A percentile compares a stretch with the other conserved stretches of the same genome.
Conservation (phyloP, 2,329 filamentous ascomycete genomes). For the Phyllosticta citrichinensis region DNA sequence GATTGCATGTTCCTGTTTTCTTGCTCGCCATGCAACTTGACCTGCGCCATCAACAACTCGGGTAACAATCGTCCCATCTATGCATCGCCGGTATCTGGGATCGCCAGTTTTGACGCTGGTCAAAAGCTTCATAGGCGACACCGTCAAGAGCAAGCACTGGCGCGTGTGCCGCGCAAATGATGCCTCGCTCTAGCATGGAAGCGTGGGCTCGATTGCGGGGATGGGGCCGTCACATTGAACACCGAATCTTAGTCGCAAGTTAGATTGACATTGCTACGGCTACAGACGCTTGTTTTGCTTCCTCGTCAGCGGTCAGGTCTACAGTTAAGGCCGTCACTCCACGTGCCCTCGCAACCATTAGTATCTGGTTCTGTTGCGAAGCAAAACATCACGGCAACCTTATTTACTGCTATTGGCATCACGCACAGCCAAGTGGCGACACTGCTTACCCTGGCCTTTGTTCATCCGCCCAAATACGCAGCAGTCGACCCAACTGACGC, state of each 20-base stretch:
- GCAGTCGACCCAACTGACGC: background rate
- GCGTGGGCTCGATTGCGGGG: background rate
- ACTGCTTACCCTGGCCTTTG: background rate
- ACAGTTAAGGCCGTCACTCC: background rate
- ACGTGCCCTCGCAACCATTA: too few relatives aligned
- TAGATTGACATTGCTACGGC: background rate
- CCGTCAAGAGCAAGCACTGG: background rate
- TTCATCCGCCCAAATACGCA: background rate
- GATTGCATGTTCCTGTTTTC: background rate
- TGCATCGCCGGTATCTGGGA: background rate
- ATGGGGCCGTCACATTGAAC: background rate
- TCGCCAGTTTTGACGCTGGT: background rate
- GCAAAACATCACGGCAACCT: background rate
- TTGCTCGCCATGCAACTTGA: background rate
- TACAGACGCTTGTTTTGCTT: background rate
- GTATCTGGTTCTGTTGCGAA: background rate
- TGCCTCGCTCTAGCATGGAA: background rate
- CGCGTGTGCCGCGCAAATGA: background rate
- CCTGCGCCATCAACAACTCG: background rate
- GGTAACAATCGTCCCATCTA: background rate
- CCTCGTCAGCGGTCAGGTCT: background rate
- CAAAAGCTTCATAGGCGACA: background rate
- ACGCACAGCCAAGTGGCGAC: background rate
- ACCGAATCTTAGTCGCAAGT: background rate
- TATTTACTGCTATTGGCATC: background rate